A percentile compares a stretch with the other conserved stretches of the same genome.
phyloP scores from a whole-genome alignment of 805 yeast species.

The Candida berthetii region DNA sequence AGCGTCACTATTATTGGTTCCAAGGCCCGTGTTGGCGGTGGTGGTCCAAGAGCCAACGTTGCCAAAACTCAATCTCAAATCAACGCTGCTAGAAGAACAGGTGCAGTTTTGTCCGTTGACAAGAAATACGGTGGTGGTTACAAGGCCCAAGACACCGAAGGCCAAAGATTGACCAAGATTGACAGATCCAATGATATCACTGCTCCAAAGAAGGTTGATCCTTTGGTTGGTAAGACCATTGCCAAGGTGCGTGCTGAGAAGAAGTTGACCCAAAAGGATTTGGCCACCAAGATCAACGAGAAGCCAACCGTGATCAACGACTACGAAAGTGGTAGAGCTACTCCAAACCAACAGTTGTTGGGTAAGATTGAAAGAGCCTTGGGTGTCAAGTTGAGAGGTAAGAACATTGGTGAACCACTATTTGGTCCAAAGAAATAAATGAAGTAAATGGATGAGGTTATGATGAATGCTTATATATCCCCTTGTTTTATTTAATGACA shows the following conservation, averaged over 20 bases:
- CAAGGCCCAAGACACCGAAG: constrained; percentile 69
- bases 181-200: constrained; percentile 93
- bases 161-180: constrained; percentile 89
- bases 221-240: constrained; percentile 82
- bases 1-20: constrained; percentile 82
- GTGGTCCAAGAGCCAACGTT: constrained; percentile 82
- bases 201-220: constrained; percentile 83
- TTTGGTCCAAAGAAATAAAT: constrained; percentile 33
- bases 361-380: constrained; percentile 90
- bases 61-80: constrained; percentile 73
- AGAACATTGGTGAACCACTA: constrained; percentile 88
- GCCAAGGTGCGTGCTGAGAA: constrained; percentile 82
- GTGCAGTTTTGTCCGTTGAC: constrained; percentile 84
- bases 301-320: constrained; percentile 94
- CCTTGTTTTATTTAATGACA: no score
- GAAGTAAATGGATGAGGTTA: no score
- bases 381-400: constrained; percentile 94
- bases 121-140: constrained; percentile 79
- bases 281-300: constrained; percentile 93
- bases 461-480: no score
- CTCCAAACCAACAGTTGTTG: constrained; percentile 92
- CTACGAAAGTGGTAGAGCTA: constrained; percentile 94
- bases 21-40: constrained; percentile 81
- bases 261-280: constrained; percentile 88
- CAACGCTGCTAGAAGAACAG: constrained; percentile 92